These are phyloP conservation scores for Fusarium torulosum DNA, from an alignment of 2,329 filamentous ascomycete genomes.

Conservation along the genomic window DNA sequence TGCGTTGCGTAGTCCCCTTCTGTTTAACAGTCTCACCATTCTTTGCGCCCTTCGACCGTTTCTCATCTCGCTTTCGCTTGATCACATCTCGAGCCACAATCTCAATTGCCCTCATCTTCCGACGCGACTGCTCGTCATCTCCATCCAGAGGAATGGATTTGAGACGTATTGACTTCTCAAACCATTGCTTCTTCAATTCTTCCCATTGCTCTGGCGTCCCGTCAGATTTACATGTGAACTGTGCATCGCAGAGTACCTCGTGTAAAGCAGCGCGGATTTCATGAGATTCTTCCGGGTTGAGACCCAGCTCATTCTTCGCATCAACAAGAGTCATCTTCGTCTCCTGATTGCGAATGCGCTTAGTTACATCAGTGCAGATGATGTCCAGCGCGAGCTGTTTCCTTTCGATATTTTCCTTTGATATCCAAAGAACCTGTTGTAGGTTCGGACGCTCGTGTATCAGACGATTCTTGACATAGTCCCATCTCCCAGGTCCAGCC, in stretches of 20 bases:
- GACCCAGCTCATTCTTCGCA: slow-evolving; percentile 71
- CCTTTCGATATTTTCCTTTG: slow-evolving; percentile 68
- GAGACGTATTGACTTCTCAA: slow-evolving; percentile 67
- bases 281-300: slow-evolving; percentile 63
- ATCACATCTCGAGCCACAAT: slow-evolving; percentile 80
- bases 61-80: slow-evolving; percentile 79
- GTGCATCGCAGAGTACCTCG: slow-evolving; percentile 71
- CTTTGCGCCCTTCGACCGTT: slow-evolving; percentile 43
- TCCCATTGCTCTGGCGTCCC: slow-evolving; percentile 79
- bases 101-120: slow-evolving; percentile 75
- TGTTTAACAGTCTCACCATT: slow-evolving; percentile 62
- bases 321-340: slow-evolving; percentile 78
- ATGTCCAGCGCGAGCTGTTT: slow-evolving; percentile 80
- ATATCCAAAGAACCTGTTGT: slow-evolving; percentile 69
- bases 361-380: slow-evolving; percentile 85
- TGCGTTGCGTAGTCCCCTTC: slow-evolving; percentile 1
- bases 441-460: slow-evolving; percentile 75
- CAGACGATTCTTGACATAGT: slow-evolving; percentile 75
- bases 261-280: slow-evolving; percentile 75
- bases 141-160: slow-evolving; percentile 64
- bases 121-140: slow-evolving; percentile 64
- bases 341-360: slow-evolving; percentile 76
- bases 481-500: slow-evolving; percentile 80
- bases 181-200: slow-evolving; percentile 76
- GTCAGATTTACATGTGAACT: slow-evolving; percentile 80